phyloP scores from a whole-genome alignment of 805 yeast species.

The Maudiozyma serrabonitensis region DNA sequence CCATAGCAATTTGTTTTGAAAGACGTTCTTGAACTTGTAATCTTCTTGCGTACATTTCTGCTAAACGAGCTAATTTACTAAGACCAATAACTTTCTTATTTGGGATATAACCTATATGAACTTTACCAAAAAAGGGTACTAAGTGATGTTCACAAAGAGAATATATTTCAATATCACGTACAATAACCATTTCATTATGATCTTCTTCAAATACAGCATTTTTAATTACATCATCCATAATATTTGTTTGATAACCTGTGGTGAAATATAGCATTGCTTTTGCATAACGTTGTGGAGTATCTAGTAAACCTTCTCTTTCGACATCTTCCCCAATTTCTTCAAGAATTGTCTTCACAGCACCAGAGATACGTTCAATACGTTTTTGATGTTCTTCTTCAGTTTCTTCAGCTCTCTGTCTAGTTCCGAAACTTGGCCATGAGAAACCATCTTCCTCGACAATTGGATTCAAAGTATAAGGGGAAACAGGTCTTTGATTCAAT shows the following conservation, averaged over 20 bases:
- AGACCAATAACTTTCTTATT: constrained; percentile 86
- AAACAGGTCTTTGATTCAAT: constrained; percentile 64
- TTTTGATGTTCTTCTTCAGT: constrained; percentile 51
- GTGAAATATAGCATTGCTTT: constrained; percentile 93
- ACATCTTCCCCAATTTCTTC: constrained; percentile 88
- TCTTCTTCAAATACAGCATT: constrained; percentile 96
- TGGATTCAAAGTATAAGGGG: constrained; percentile 74
- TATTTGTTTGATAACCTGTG: constrained; percentile 91
- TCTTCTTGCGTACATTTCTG: constrained; percentile 93
- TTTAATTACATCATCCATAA: constrained; percentile 75
- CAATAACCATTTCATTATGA: constrained; percentile 98
- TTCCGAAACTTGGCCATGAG: constrained; percentile 90
- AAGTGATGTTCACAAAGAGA: constrained; percentile 95
- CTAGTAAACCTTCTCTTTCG: constrained; percentile 76
- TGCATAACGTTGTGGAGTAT: constrained; percentile 94
- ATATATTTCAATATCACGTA: constrained; percentile 83
- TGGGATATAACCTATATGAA: constrained; percentile 96
- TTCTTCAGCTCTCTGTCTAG: constrained; percentile 65
- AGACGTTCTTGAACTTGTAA: constrained; percentile 96
- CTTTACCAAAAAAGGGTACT: constrained; percentile 95
- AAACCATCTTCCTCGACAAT: constrained; percentile 86
- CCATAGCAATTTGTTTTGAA: constrained; percentile 96
- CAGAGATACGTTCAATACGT: constrained; percentile 70
- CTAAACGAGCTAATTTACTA: constrained; percentile 86
- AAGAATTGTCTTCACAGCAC: constrained; percentile 65